phyloP scores from a whole-genome alignment of 2,329 filamentous ascomycete genomes.

The Aspergillus neoniger region DNA sequence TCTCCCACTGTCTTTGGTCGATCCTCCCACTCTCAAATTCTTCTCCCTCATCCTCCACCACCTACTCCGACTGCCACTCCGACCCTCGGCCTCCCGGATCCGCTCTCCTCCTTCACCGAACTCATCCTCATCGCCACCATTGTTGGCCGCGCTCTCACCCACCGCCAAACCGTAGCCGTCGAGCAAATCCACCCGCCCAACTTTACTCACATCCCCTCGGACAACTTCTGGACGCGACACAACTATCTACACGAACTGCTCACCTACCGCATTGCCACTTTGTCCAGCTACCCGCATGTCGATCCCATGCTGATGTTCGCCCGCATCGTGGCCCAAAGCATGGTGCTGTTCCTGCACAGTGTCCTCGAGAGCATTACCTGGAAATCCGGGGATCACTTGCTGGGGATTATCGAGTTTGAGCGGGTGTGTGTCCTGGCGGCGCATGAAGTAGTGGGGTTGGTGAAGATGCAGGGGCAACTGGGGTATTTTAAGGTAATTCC shows the following conservation, averaged over 20 bases:
- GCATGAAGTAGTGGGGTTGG: conserved; percentile 20
- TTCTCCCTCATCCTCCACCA: conserved; percentile 3
- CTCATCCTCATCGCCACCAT: conserved; percentile 37
- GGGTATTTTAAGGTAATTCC: conserved; percentile 23
- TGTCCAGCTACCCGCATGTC: conserved; percentile 14
- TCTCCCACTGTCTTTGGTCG: not conserved
- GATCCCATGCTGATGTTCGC: conserved; percentile 25
- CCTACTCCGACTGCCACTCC: not conserved
- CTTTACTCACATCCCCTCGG: not conserved
- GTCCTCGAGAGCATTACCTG: conserved; percentile 24
- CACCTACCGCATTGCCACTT: conserved; percentile 19
- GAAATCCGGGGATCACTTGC: conserved; percentile 23
- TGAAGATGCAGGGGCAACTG: conserved; percentile 22
- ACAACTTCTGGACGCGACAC: conserved; percentile 22
- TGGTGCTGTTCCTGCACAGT: conserved; percentile 22
- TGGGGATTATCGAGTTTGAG: conserved; percentile 23
- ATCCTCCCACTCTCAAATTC: not conserved
- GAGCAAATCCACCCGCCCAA: conserved; percentile 14
- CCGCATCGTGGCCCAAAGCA: conserved; percentile 20
- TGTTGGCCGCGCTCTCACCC: conserved; percentile 21
- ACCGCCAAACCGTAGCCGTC: conserved; percentile 18
- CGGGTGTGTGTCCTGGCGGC: conserved; percentile 22
- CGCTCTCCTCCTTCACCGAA: conserved; percentile 34
- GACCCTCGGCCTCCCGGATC: conserved; percentile 4
- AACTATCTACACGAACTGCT: conserved; percentile 22